Conservation (phyloP, 148 eudicot genomes). For the Silene uniflora region DNA sequence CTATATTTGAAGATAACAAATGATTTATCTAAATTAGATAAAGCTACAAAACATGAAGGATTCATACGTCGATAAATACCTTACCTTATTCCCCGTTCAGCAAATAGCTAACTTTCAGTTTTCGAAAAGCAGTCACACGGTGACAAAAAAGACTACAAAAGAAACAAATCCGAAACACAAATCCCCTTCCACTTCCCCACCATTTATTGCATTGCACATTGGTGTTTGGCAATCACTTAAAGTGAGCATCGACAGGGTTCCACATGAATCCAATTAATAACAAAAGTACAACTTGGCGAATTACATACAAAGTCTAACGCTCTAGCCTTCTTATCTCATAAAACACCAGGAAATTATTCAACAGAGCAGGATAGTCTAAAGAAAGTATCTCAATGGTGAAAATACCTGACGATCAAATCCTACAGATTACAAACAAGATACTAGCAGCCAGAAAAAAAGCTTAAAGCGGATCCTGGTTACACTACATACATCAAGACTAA, state of each 20-base stretch:
- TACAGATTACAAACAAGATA: slow-evolving; percentile 32
- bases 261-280: neutral
- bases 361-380: slow-evolving; percentile 27
- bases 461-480: slow-evolving; percentile 24
- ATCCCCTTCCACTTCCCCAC: neutral
- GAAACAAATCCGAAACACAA: neutral
- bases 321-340: neutral
- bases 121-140: neutral
- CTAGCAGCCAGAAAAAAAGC: slow-evolving; percentile 22
- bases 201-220: neutral
- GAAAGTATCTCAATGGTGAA: slow-evolving; percentile 17
- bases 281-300: slow-evolving; percentile 9
- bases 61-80: too few species aligned
- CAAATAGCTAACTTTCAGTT: too few species aligned
- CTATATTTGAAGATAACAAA: too few species aligned
- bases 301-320: slow-evolving; percentile 1
- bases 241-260: neutral
- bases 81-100: too few species aligned
- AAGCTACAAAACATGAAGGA: too few species aligned
- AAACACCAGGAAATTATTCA: slow-evolving; percentile 20
- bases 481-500: slow-evolving; percentile 33
- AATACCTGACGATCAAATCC: slow-evolving; percentile 25
- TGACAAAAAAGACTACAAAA: neutral
- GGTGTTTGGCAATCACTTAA: neutral
- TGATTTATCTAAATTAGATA: too few species aligned